phyloP scores from a whole-genome alignment of 768 basidiomycete genomes.

The Suillus alpinus region DNA sequence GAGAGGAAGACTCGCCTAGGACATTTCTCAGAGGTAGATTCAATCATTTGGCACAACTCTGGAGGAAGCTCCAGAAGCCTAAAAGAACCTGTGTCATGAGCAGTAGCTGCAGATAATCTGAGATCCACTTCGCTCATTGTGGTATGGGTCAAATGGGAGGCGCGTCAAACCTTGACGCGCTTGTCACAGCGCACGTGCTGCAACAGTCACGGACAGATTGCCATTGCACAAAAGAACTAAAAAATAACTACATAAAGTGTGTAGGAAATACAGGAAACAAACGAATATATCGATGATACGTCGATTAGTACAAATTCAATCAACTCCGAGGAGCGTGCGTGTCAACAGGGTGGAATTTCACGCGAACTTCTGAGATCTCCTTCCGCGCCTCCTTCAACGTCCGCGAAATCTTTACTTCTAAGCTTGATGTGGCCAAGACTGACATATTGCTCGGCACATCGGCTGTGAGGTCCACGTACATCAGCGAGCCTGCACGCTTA shows the following conservation, averaged over 20 bases:
- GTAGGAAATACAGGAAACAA: neutral
- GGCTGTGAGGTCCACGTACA: constrained; percentile 81
- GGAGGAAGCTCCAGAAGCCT: constrained; percentile 73
- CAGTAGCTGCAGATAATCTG: constrained; percentile 48
- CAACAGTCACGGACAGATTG: neutral
- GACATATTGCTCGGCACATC: constrained; percentile 61
- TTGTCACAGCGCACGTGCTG: constrained; percentile 2
- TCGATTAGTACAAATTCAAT: constrained; percentile 5
- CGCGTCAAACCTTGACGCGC: neutral
- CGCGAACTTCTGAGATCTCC: constrained; percentile 71
- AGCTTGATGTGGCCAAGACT: constrained; percentile 50
- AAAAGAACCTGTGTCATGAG: constrained; percentile 50
- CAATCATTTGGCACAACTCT: constrained; percentile 62
- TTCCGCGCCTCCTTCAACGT: constrained; percentile 54
- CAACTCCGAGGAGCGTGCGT: neutral
- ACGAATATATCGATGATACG: neutral
- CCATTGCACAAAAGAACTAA: neutral
- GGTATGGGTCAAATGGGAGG: neutral
- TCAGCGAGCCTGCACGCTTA: constrained; percentile 73
- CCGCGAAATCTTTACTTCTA: constrained; percentile 61
- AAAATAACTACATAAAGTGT: neutral
- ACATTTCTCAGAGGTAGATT: constrained; percentile 39
- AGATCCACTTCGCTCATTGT: constrained; percentile 36
- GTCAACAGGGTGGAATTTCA: constrained; percentile 55
- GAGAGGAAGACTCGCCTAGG: neutral